A percentile compares a stretch with the other conserved stretches of the same genome.
Evolutionary conservation across 176 grass and related monocot genomes (phyloP).

Genomic region (Typha latifolia): DNA sequence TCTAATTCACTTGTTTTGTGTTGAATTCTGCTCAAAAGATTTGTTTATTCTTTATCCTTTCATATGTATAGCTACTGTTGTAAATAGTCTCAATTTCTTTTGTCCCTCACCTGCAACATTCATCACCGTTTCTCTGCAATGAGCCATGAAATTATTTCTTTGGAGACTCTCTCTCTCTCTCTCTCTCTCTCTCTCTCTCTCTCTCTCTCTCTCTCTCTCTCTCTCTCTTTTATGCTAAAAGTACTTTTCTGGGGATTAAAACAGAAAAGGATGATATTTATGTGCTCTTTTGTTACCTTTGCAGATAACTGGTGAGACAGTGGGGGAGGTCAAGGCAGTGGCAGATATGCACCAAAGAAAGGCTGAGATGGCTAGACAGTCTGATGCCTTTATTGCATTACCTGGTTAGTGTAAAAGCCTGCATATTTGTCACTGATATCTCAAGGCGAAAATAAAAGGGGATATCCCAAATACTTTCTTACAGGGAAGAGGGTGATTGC

Average conservation of each 20-base stretch:
- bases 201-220: too few relatives aligned
- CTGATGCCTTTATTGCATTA: conserved; percentile 9
- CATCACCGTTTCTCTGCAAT: too few relatives aligned
- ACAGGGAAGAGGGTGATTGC: too few relatives aligned
- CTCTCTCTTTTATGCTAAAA: neutral
- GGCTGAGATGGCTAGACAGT: conserved; percentile 8
- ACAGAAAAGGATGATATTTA: neutral
- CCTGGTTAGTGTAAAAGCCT: conserved; percentile 1
- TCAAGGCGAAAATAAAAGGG: neutral
- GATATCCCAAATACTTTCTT: neutral
- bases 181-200: too few relatives aligned
- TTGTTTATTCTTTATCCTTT: too few relatives aligned
- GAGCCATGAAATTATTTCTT: too few relatives aligned
- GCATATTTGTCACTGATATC: neutral
- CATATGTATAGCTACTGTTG: too few relatives aligned
- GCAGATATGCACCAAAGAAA: conserved; percentile 13
- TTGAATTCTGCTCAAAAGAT: too few relatives aligned
- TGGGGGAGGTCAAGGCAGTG: conserved; percentile 6
- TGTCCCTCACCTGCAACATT: too few relatives aligned
- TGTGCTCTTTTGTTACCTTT: neutral
- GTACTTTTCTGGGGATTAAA: conserved; percentile 23
- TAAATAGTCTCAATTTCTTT: too few relatives aligned
- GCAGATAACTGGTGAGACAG: conserved; percentile 9
- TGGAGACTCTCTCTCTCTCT: too few relatives aligned
- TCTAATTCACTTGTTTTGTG: too few relatives aligned